A percentile compares a stretch with the other conserved stretches of the same genome.
These are phyloP conservation scores for Microbotryomycetes sp. DNA, from an alignment of 1,284 basidiomycete species.

Conservation along the genomic window DNA sequence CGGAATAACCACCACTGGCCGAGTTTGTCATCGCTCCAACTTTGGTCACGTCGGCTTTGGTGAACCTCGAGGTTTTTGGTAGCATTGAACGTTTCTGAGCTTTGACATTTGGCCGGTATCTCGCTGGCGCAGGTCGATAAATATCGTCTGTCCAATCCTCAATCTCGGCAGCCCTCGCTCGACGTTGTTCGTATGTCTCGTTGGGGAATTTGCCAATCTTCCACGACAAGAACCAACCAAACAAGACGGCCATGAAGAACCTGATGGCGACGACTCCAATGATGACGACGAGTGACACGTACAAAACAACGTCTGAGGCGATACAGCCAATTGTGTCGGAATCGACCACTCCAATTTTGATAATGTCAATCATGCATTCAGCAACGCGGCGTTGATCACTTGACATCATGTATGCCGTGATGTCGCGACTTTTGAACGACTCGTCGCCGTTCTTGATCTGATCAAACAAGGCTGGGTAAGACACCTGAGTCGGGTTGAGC, in stretches of 20 bases:
- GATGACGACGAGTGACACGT: conserved; percentile 93
- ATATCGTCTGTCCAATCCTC: conserved; percentile 97
- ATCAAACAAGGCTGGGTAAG: conserved; percentile 75
- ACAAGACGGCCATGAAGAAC: conserved; percentile 93
- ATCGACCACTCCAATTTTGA: conserved; percentile 88
- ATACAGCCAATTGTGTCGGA: conserved; percentile 91
- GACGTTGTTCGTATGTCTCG: conserved; percentile 91
- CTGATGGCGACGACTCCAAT: conserved; percentile 92
- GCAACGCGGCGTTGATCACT: conserved; percentile 56
- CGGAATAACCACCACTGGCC: background rate
- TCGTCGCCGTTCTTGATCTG: conserved; percentile 57
- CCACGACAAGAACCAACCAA: conserved; percentile 96
- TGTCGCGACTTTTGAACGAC: conserved; percentile 72
- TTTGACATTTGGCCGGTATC: conserved; percentile 84
- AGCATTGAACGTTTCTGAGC: conserved; percentile 56
- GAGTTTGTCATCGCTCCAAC: background rate
- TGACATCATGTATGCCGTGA: conserved; percentile 75
- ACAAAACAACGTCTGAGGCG: conserved; percentile 87
- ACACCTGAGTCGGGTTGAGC: conserved; percentile 70
- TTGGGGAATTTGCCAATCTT: conserved; percentile 85
- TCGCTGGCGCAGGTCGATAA: conserved; percentile 83
- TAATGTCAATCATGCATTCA: conserved; percentile 76
- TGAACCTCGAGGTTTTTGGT: conserved; percentile 78
- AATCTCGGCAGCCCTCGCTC: conserved; percentile 81
- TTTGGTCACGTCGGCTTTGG: conserved; percentile 50